Evolutionary conservation across 768 basidiomycete species (phyloP), one percentile per base, ranked within the genome.

Genomic region (Candolleomyces eurysporus): DNA sequence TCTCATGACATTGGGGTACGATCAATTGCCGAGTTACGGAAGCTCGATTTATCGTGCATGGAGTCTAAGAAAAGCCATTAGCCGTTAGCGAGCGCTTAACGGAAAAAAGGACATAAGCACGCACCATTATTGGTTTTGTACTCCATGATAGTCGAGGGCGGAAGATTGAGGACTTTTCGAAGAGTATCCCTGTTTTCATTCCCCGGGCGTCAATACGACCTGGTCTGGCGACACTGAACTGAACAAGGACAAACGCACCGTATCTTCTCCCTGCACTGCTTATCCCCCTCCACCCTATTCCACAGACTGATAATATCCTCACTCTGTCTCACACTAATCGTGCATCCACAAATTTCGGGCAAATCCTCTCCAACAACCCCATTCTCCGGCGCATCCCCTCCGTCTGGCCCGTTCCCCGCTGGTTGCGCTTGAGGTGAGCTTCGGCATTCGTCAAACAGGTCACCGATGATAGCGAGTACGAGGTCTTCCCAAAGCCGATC

Each of bases 261-360:
- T 64, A 98, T 91, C 67, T 86, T 86, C 66, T 93, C 92, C 64
- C 88, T 86, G 36, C 90, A 81, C 67, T 87, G 90, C 19, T 79
- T 72, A 66, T 96, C 92, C 6, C 79, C 85, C 65, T 94, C 94
- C 60, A 88, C 81, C 66, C 88, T 84, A 70, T 96, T 95, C 96
- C 96, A 98, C 21, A 98, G 69, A 65, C 89, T 91, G 59, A 98
- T 79, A 63, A 98, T 96, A 70, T 98, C 96, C 78, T 98, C 96
- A 65, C 86, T 90, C 75, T 92, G 90, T 66, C 96, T 77, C 59
- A 96, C 94, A 70, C 92, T 94, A 70, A 98, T 90, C 32, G 96
- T 98, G 71, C 93, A 94, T 46, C 96, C 96, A 68, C 94, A 95
- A 39, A 98, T 93, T 71, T 94, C 91, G 19, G 90, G 89, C 82